Conservation (phyloP, 345 rosid genomes). For the Brassica nigra region DNA sequence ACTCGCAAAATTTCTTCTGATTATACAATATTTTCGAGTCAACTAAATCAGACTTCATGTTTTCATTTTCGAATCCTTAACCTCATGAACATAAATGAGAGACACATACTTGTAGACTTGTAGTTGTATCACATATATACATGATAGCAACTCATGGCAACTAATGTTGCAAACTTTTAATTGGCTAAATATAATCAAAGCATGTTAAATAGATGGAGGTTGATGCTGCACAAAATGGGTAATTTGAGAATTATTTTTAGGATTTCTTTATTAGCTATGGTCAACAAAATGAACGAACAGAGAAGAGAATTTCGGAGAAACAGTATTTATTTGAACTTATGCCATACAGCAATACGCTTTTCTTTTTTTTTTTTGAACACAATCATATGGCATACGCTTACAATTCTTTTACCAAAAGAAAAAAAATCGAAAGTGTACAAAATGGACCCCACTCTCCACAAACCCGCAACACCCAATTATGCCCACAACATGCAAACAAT, state of each 20-base stretch:
- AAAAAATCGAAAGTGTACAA: slow-evolving; percentile 22
- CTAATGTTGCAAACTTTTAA: no score
- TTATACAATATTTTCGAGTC: no score
- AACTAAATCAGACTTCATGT: no score
- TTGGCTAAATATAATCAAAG: no score
- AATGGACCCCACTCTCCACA: slow-evolving; percentile 36
- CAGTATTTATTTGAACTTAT: background rate
- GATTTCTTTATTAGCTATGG: background rate
- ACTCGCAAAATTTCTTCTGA: no score
- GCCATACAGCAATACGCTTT: background rate
- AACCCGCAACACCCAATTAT: slow-evolving; percentile 37
- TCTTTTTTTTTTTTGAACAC: background rate
- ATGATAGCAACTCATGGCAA: no score
- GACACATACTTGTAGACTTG: no score
- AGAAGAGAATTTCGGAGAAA: background rate
- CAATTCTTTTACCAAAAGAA: background rate
- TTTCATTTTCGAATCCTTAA: no score
- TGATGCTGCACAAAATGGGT: background rate
- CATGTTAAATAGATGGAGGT: background rate
- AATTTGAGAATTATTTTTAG: background rate
- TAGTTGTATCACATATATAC: no score
- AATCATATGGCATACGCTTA: background rate
- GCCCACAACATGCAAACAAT: slow-evolving; percentile 41
- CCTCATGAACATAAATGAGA: no score
- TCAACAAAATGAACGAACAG: background rate